Percentiles rank a stretch among this genome's conserved stretches.
Evolutionary conservation across 208 protist species (phyloP).

Genomic region (Trichomonas gallinae): DNA sequence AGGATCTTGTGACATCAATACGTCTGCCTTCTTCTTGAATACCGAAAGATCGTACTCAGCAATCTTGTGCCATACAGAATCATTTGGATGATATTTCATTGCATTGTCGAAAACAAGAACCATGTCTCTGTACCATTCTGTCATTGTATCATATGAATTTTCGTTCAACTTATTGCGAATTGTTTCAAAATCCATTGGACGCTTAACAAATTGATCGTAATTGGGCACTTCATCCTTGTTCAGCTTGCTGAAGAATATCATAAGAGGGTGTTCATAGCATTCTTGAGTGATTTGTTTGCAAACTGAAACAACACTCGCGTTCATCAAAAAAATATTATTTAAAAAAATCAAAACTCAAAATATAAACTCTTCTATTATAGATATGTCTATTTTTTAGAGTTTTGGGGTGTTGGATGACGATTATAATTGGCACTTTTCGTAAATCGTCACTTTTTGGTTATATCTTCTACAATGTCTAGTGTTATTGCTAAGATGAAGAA

Average conservation of each 20-base stretch:
- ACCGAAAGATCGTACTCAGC: neutral
- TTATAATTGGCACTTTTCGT: no score
- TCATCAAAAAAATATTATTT: neutral
- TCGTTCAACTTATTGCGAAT: neutral
- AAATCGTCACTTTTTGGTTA: neutral
- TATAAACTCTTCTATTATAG: no score
- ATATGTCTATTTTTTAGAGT: no score
- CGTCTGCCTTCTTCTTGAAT: neutral
- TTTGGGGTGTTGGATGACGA: no score
- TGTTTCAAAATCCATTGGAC: neutral
- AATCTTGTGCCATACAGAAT: neutral
- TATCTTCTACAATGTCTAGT: neutral
- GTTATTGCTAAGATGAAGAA: neutral
- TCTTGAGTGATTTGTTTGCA: neutral
- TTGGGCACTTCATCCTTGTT: neutral
- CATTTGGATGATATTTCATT: neutral
- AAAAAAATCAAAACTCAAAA: no score
- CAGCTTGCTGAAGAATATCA: neutral
- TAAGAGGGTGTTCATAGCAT: neutral
- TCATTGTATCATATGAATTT: neutral
- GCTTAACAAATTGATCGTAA: neutral
- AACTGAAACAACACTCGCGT: neutral
- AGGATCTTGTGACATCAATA: neutral
- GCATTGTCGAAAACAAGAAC: neutral
- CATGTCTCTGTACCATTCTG: constrained; percentile 12